phyloP scores from a whole-genome alignment of 257 asterid species.

The Fraxinus cuspidata region DNA sequence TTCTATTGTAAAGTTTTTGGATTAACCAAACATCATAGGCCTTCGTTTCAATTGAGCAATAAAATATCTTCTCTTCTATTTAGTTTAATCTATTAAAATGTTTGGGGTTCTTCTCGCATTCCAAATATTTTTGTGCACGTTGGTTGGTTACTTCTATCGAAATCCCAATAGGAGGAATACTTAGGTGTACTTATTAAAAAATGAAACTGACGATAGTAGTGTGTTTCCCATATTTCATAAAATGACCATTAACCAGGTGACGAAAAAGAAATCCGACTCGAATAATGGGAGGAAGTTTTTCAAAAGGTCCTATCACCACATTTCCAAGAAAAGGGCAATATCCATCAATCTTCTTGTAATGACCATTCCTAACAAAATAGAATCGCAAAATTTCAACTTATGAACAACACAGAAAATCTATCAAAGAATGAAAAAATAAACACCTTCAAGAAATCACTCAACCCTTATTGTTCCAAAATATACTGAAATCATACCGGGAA shows the following conservation, averaged over 20 bases:
- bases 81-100: neutral
- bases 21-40: neutral
- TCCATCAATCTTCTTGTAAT: neutral
- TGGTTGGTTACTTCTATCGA: neutral
- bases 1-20: no score
- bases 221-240: no score
- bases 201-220: no score
- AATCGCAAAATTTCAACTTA: no score
- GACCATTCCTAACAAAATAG: neutral
- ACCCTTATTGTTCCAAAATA: neutral
- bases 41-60: no score
- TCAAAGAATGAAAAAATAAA: neutral
- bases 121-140: neutral
- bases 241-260: no score
- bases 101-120: neutral
- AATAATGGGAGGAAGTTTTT: neutral
- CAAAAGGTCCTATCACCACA: neutral
- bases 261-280: neutral
- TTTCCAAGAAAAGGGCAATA: neutral
- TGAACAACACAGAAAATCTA: no score
- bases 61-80: no score
- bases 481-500: neutral
- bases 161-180: neutral
- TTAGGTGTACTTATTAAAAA: no score
- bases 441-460: neutral